Evolutionary conservation across 352 stramenopile genomes (phyloP), one percentile per base, ranked within the genome.

Genomic region (Globisporangium echinulatum): DNA sequence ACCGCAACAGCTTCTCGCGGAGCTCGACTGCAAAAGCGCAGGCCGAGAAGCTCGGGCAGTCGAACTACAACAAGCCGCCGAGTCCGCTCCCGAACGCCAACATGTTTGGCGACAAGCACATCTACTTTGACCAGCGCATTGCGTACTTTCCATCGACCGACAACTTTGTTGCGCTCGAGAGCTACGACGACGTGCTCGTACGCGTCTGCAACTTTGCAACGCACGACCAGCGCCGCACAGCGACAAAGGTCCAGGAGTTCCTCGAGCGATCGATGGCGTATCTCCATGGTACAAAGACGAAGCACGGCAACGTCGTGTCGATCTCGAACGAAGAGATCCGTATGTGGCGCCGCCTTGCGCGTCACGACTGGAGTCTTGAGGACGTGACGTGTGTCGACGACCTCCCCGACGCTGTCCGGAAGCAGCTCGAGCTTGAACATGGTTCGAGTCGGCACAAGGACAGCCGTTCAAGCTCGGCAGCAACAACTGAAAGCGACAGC

Each of bases 301-400:
- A 85, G 47, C 82, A 86, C 43, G 78, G 79, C 44, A 81, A 85
- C 50, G 80, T 89, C 37, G 77, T 87, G 25, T 84, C 71, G 48
- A 87, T 91, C 59, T 85, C 82, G 64, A 91, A 91, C 59, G 82
- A 85, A 62, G 82, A 91, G 66, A 91, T 91, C 61, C 75, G 76
- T 46, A 88, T 86, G 76, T 91, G 82, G 82, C 82, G 82, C 39
- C 77, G 82, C 2, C 67, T 91, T 48, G 80, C 78, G 14, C 58
- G 75, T 38, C 82, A 91, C 52, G 74, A 91, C 60, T 91, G 82
- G 82, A 58, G 52, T 15, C 51, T 73, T 0, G 82, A 91, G 56
- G 82, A 88, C 19, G 71, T 78, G 55, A 79, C 74, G 52, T 69
- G 62, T 47, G 33, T 64, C 11, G n/a, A 36, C n/a, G 58, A 64